Evolutionary conservation across 192 early-diverging fungal species (phyloP).

Genomic region (Entomortierella parvispora): DNA sequence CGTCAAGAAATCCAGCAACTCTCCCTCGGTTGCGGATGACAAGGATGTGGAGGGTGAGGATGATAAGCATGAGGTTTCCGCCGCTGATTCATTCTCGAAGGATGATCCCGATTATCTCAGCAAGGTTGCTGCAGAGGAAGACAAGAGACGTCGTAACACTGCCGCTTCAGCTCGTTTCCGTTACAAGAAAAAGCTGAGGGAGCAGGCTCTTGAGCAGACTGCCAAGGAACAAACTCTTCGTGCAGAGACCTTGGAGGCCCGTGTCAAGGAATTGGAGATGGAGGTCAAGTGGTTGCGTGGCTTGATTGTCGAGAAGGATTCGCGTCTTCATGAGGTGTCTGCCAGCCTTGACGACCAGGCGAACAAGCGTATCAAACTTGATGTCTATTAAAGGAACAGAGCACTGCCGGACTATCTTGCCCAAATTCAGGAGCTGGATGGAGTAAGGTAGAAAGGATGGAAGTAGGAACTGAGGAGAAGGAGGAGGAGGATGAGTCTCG

Average conservation of each 20-base stretch:
- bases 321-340: slow-evolving; percentile 49
- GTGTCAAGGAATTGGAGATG: slow-evolving; percentile 87
- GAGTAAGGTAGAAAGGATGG: too few species aligned
- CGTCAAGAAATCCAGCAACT: neutral
- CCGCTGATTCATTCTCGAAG: slow-evolving; percentile 30
- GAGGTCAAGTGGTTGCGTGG: slow-evolving; percentile 93
- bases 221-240: slow-evolving; percentile 81
- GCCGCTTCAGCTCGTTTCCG: slow-evolving; percentile 96
- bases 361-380: slow-evolving; percentile 52
- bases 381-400: slow-evolving; percentile 31
- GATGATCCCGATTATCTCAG: slow-evolving; percentile 43
- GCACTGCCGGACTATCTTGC: too few species aligned
- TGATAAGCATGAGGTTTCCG: slow-evolving; percentile 9
- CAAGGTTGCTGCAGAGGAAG: slow-evolving; percentile 70
- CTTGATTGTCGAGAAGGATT: slow-evolving; percentile 83
- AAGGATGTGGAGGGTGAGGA: slow-evolving; percentile 17
- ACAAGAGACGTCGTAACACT: slow-evolving; percentile 96
- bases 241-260: slow-evolving; percentile 79
- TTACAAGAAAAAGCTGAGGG: slow-evolving; percentile 94
- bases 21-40: neutral
- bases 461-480: too few species aligned
- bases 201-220: slow-evolving; percentile 86
- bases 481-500: neutral
- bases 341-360: slow-evolving; percentile 32
- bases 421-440: neutral